Evolutionary conservation across 306 rosid genomes (phyloP), one percentile per base, ranked within the genome.

Genomic region (Astragalus membranaceus): DNA sequence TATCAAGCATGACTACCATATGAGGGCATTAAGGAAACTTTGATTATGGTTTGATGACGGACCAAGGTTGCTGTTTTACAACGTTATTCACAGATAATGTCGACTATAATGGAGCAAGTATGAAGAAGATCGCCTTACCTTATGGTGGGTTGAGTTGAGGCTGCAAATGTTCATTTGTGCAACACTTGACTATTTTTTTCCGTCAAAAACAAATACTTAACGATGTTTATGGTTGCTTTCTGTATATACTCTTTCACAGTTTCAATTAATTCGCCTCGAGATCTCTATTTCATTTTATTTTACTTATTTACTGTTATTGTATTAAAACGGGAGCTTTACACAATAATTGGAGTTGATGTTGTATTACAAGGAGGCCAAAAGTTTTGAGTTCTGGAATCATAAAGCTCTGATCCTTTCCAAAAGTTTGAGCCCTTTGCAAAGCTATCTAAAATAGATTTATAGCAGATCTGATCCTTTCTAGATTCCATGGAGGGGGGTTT

Each of bases 1-100:
- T 37, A 82, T 91, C 74, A 95, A 91, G 89, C 95, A 87, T 32
- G 99, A 95, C 5, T 81, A 54, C 88, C 84, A 86, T 75, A 71
- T 71, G 23, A 85, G 85, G 81, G 83, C 83, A 14, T 79, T 73
- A 11, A 84, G 97, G 86, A 95, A 91, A 82, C 77, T 76, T 49
- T 94, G 86, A 90, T 84, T 39, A 6, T 43, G 54, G 51, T 69
- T 69, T 56, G 46, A 14, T 44, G 66, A 73, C 67, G 67, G 82
- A 52, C 72, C 37, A 20, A 47, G 61, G 20, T 59, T 75, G 60
- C 35, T 55, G 30, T 56, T 52, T 43, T 29, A 43, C 49, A 26
- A 1, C 1, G 30, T 14, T 53, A 63, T 57, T 14, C 10, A 43
- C 16, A 61, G 7, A 59, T 43, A 66, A 70, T 80, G 71, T 61